Base-by-base conservation (phyloP, 257 asterid genomes). In the Agastache rugosa region DNA sequence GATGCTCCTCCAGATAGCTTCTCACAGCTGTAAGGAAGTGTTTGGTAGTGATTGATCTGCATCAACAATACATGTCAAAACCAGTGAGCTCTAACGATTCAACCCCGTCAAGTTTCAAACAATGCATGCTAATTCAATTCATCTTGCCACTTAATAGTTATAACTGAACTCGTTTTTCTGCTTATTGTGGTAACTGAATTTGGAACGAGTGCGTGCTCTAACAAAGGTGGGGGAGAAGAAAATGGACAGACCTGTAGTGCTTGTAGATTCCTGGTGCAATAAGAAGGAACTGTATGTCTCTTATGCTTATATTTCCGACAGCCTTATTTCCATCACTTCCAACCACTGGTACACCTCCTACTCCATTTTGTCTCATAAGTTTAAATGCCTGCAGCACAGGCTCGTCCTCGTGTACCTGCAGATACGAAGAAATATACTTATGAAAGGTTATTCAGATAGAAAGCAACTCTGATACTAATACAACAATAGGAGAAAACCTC, bases 341-440 rank as follows among this genome's bases (percentile, higher is more conserved):
- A 45, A 95, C 93, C 63, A 95, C 97, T 0, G 99, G 99, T 12
- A 95, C 75, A 15, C 94, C 99, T 69, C 99, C 99, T 16, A 92
- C 93, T 45, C 96, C 98, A 25, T 92, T 85, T 72, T 85, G 94
- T 73, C 97, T 83, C 99, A 92, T 92, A 41, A 92, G 69, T 70
- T 92, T 95, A 74, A 95, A 95, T 19, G 99, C 98, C 81, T 92
- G 97, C 82, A 95, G 86, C 63, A 95, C 99, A 1, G 99, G 96
- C 29, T 95, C 99, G 31, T 95, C 98, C 82, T 88, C 96, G 1
- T 74, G 15, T 31, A 95, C 97, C 97, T 94, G 86, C 59, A 47
- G 10, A 62, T 23, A 27, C 47, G 6, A 47, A n/a, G n/a, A n/a
- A n/a, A n/a, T n/a, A n/a, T n/a, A n/a, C n/a, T n/a, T n/a, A n/a